Evolutionary conservation across 2,329 filamentous ascomycete species (phyloP), one percentile per base, ranked within the genome.

Genomic region (Colletotrichum spinosum): DNA sequence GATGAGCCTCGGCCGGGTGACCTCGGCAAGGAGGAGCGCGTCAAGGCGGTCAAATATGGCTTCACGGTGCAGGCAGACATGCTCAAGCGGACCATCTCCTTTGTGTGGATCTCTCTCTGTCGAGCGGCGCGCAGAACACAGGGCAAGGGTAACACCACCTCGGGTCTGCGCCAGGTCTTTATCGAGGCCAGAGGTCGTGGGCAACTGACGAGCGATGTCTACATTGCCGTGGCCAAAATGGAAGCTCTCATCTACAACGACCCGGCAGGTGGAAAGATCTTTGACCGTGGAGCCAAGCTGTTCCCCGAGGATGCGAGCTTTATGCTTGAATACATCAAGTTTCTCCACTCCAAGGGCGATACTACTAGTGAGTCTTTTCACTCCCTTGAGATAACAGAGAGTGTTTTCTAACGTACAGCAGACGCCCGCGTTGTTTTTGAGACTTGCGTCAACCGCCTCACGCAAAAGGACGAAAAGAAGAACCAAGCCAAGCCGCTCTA

Each of bases 221-320:
- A 99, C 74, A 92, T 97, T 58, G 94, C 94, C 1, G 93, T 93
- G 70, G 96, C 97, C 13, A 84, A 97, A 65, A 92, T 99, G 73
- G 96, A 99, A 77, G 95, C 96, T 75, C 90, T 97, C 71, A 97
- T 97, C 70, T 99, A 99, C 78, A 96, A 97, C 74, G 96, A 98
- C 72, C 88, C 90, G 0, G 93, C 96, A 0, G 95, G 94, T 1
- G 92, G 92, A 48, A 97, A 96, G 80, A 98, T 99, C 66, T 97
- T 98, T 70, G 96, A 99, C 75, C 91, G 95, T 50, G 96, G 96
- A 17, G 90, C 95, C 69, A 96, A 93, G 74, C 83, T 99, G 11
- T 99, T 98, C 74, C 95, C 95, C 0, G 93, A 97, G 53, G 95
- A 98, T 72, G 94, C 97, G 76, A 86, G 89, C 63, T 98, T 98